Evolutionary conservation across 805 yeast species (phyloP).

Genomic region (Suhomyces faveliae): DNA sequence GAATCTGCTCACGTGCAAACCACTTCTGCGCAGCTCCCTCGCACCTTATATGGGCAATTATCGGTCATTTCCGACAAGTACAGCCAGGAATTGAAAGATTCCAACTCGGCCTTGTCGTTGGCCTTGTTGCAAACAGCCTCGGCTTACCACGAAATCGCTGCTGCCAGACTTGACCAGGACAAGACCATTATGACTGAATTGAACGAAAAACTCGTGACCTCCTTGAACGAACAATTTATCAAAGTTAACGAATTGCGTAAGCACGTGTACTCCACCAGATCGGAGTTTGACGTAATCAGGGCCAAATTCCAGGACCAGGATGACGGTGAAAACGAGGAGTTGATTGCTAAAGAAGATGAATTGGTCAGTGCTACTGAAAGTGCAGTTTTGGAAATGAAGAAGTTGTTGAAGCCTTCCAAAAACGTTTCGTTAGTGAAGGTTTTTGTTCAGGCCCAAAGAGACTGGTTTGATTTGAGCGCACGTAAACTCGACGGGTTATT

Average conservation of each 20-base stretch:
- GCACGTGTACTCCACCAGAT: conserved; percentile 67
- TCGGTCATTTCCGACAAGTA: conserved; percentile 55
- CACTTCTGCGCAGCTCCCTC: conserved; percentile 47
- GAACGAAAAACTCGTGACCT: conserved; percentile 52
- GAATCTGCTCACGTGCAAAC: conserved; percentile 29
- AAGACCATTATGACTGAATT: conserved; percentile 56
- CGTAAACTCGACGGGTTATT: conserved; percentile 33
- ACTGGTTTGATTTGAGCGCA: conserved; percentile 46
- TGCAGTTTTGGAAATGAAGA: conserved; percentile 79
- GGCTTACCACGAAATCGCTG: conserved; percentile 61
- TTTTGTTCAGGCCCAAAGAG: conserved; percentile 68
- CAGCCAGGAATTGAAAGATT: conserved; percentile 45
- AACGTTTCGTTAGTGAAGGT: conserved; percentile 60
- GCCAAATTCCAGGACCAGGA: conserved; percentile 45
- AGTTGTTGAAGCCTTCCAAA: conserved; percentile 65
- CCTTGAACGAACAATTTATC: conserved; percentile 57
- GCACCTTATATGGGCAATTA: conserved; percentile 72
- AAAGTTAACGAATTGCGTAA: conserved; percentile 61
- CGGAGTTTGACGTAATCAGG: conserved; percentile 67
- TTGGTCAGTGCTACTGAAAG: conserved; percentile 73
- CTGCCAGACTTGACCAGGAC: conserved; percentile 70
- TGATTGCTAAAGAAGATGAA: conserved; percentile 68
- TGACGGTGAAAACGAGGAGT: conserved; percentile 48
- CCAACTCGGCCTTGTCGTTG: conserved; percentile 49
- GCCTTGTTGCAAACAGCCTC: conserved; percentile 56